Conservation (phyloP, 768 basidiomycete genomes). For the Pleurotus platypus region DNA sequence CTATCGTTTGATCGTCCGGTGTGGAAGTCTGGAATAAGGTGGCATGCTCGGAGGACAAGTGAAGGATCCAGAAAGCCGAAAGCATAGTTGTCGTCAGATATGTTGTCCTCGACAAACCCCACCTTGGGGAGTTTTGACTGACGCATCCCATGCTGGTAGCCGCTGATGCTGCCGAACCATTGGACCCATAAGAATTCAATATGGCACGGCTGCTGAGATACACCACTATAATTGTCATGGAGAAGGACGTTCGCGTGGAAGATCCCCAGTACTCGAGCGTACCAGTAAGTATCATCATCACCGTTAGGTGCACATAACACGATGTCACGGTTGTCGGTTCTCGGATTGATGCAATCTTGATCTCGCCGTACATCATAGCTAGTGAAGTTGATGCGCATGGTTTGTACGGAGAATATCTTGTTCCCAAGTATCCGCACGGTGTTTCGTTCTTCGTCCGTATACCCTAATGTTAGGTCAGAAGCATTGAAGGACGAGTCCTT, state of each 20-base stretch:
- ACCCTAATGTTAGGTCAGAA: slow-evolving; percentile 15
- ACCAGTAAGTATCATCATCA: slow-evolving; percentile 29
- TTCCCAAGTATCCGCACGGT: slow-evolving; percentile 19
- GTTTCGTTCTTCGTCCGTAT: slow-evolving; percentile 14
- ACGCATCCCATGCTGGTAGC: slow-evolving; percentile 10
- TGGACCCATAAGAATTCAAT: slow-evolving; percentile 7
- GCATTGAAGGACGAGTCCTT: slow-evolving; percentile 6
- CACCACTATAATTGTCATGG: background rate
- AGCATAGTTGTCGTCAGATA: slow-evolving; percentile 14
- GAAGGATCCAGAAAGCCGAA: slow-evolving; percentile 48
- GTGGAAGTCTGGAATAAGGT: slow-evolving; percentile 39
- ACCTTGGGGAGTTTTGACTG: slow-evolving; percentile 22
- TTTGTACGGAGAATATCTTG: slow-evolving; percentile 25
- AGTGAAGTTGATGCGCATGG: slow-evolving; percentile 35
- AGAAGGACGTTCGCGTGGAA: slow-evolving; percentile 15
- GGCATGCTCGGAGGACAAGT: slow-evolving; percentile 31
- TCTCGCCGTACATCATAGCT: slow-evolving; percentile 38
- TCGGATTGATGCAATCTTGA: slow-evolving; percentile 38
- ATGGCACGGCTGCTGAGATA: background rate
- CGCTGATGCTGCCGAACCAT: slow-evolving; percentile 12
- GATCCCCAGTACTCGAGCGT: slow-evolving; percentile 22
- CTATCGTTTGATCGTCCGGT: slow-evolving; percentile 13
- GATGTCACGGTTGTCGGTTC: slow-evolving; percentile 27
- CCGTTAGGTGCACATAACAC: slow-evolving; percentile 23
- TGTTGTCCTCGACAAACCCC: slow-evolving; percentile 26